phyloP scores from a whole-genome alignment of 202 grass and related monocot species.

The Digitaria exilis region DNA sequence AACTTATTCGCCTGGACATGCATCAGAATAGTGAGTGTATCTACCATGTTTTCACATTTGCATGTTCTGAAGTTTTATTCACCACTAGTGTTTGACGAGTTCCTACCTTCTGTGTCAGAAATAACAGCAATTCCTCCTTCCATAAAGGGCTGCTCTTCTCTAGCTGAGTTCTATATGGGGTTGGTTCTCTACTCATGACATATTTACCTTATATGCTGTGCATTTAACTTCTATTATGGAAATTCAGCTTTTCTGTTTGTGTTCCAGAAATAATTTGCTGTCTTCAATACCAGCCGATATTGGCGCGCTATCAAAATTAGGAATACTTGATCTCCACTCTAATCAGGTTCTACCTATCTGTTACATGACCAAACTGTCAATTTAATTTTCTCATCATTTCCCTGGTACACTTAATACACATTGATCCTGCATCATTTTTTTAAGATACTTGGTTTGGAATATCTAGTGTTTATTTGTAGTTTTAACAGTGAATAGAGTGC shows the following conservation, averaged over 20 bases:
- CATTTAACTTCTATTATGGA: conserved; percentile 33
- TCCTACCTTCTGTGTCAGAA: conserved; percentile 49
- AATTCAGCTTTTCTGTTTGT: conserved; percentile 35
- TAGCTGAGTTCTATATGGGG: conserved; percentile 92
- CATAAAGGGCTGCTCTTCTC: conserved; percentile 83
- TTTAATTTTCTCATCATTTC: background rate
- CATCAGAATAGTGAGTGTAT: conserved; percentile 90
- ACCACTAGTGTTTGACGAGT: conserved; percentile 35
- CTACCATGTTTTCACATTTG: conserved; percentile 30
- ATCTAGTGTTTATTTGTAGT: background rate
- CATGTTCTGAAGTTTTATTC: conserved; percentile 20
- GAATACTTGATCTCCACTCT: conserved; percentile 86
- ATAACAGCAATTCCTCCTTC: conserved; percentile 82
- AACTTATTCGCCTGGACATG: conserved; percentile 81
- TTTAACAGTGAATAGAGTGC: background rate
- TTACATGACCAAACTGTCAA: conserved; percentile 4
- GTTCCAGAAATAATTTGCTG: conserved; percentile 78
- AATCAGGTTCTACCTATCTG: conserved; percentile 65
- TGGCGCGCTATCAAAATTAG: conserved; percentile 71
- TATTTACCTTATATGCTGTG: conserved; percentile 28
- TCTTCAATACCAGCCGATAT: conserved; percentile 78
- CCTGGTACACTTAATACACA: background rate
- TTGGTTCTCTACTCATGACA: conserved; percentile 49
- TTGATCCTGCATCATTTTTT: background rate
- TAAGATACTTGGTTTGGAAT: background rate